Base-by-base conservation (phyloP, 257 asterid genomes). In the Scutellaria minor region DNA sequence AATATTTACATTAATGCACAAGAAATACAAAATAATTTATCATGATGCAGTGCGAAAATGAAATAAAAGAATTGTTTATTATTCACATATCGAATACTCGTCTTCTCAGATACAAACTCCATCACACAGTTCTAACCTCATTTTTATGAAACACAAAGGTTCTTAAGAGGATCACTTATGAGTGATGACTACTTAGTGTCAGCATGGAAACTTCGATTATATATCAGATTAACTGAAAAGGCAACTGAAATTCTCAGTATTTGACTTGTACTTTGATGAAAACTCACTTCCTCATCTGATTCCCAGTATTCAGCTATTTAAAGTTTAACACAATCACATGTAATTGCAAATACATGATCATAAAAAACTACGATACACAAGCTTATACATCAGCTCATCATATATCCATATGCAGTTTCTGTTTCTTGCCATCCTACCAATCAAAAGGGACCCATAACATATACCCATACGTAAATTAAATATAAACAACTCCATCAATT, bases 21-120 rank as follows among this genome's bases (percentile, higher is more conserved):
- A 42, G 12, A 63, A 60, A 39, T 27, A 27, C 56, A 69, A 31
- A 27, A 51, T 60, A 77, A 52, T 35, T 7, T 72, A 78, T 59
- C 62, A 20, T 47, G 44, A 22, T 52, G 31, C 27, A 18, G 45
- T 58, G 59, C 13, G 42, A 54, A 20, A 35, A 45, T 12, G 24
- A 18, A 27, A 72, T 24, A 35, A 42, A 22, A 18, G 24, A 24
- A 39, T 15, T 35, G 10, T 47, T 35, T 46, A 3, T 0, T 27
- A 50, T 20, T 24, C 46, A 53, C 47, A 35, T 55, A 31, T 64
- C 35, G 41, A 72, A 31, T 56, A 52, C 44, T 44, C 27, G 3
- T 57, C 53, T 57, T 59, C n/a, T 12, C 64, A 14, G 71, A 44
- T 15, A 52, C 8, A 60, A 47, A 41, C 46, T 18, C 6, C 67